Evolutionary conservation across 106 monocot species (phyloP).

Genomic region (Narthecium ossifragum): DNA sequence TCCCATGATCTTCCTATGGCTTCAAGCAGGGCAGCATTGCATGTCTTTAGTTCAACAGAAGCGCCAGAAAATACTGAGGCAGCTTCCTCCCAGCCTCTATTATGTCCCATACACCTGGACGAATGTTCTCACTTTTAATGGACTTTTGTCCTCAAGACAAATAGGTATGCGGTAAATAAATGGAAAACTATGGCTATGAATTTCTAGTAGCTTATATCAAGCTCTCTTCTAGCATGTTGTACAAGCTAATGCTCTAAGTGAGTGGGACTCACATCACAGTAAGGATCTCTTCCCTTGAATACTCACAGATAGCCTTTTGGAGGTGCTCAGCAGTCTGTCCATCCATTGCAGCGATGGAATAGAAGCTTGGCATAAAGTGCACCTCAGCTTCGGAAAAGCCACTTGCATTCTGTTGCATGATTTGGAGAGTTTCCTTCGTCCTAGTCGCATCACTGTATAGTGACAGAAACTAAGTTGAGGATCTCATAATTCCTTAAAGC

Average conservation of each 20-base stretch:
- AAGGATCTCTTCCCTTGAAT: conserved; percentile 66
- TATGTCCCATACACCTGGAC: conserved; percentile 98
- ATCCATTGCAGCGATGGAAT: conserved; percentile 96
- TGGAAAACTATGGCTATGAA: too few species aligned
- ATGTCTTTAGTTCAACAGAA: conserved; percentile 69
- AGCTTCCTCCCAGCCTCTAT: conserved; percentile 98
- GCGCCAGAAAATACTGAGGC: conserved; percentile 87
- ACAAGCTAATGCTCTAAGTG: neutral
- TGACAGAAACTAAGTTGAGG: neutral
- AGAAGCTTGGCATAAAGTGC: conserved; percentile 91
- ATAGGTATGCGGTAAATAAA: neutral
- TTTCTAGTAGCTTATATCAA: too few species aligned
- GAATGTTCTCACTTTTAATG: neutral
- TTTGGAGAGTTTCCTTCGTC: conserved; percentile 86
- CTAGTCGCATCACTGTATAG: conserved; percentile 73
- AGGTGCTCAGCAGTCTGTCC: conserved; percentile 96
- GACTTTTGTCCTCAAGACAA: neutral
- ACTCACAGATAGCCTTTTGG: conserved; percentile 72
- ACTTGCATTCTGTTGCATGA: conserved; percentile 54
- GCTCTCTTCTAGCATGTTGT: neutral
- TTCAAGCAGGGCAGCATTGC: conserved; percentile 94
- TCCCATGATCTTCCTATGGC: conserved; percentile 80
- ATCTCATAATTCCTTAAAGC: too few species aligned
- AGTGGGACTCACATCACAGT: conserved; percentile 70
- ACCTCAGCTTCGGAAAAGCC: conserved; percentile 67